Evolutionary conservation across 352 stramenopile genomes (phyloP).

Genomic region (Plasmopara viticola): DNA sequence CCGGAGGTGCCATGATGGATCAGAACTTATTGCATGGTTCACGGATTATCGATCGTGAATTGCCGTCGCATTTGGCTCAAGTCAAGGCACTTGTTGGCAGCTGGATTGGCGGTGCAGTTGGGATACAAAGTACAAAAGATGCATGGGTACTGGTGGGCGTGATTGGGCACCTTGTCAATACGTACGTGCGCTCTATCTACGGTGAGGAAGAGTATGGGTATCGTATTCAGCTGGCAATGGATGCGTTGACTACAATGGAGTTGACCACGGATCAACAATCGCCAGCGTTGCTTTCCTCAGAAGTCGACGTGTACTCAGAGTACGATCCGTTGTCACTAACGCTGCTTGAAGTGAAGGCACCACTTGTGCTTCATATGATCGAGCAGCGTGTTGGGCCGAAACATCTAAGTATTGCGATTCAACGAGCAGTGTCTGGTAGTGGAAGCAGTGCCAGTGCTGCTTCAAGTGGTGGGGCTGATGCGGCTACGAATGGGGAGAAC

Average conservation of each 20-base stretch:
- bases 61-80: slow-evolving; percentile 76
- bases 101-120: slow-evolving; percentile 73
- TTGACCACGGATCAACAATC: slow-evolving; percentile 60
- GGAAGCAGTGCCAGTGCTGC: slow-evolving; percentile 12
- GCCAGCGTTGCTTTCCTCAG: slow-evolving; percentile 54
- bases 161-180: slow-evolving; percentile 76
- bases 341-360: slow-evolving; percentile 76
- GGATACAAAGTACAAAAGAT: slow-evolving; percentile 81
- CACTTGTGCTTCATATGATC: slow-evolving; percentile 84
- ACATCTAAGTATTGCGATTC: slow-evolving; percentile 67
- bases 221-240: slow-evolving; percentile 79
- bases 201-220: slow-evolving; percentile 83
- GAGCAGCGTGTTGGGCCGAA: slow-evolving; percentile 74
- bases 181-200: slow-evolving; percentile 72
- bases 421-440: slow-evolving; percentile 61
- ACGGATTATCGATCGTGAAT: slow-evolving; percentile 73
- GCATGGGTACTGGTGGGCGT: slow-evolving; percentile 80
- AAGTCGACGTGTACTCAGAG: slow-evolving; percentile 81
- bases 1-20: slow-evolving; percentile 61
- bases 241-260: slow-evolving; percentile 81
- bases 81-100: slow-evolving; percentile 72
- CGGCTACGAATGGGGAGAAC: slow-evolving; percentile 26
- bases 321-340: slow-evolving; percentile 67
- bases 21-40: slow-evolving; percentile 73
- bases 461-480: slow-evolving; percentile 14